Evolutionary conservation across 1,139 yeast species (phyloP).

Genomic region (Yamadazyma pseudoaaseri): DNA sequence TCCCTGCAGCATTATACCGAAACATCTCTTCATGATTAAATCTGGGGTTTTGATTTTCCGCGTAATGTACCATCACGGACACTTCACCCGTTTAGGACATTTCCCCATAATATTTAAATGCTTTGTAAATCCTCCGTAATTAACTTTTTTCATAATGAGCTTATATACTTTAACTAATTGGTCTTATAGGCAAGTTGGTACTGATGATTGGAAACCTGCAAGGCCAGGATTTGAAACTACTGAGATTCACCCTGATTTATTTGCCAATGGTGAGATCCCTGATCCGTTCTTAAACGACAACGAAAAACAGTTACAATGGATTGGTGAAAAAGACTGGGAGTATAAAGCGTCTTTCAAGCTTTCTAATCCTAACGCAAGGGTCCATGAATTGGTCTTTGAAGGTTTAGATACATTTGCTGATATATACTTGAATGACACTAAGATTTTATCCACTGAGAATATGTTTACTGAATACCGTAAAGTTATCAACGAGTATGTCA

Average conservation of each 20-base stretch:
- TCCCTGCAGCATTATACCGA: too few relatives aligned
- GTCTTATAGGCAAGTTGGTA: slow-evolving; percentile 11
- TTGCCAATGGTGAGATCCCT: slow-evolving; percentile 33
- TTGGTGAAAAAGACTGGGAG: slow-evolving; percentile 44
- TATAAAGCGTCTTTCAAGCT: slow-evolving; percentile 23
- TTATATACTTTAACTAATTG: slow-evolving; percentile 9
- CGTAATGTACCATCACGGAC: neutral
- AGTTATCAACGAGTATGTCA: slow-evolving; percentile 12
- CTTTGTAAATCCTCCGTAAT: neutral
- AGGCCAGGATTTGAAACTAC: slow-evolving; percentile 11
- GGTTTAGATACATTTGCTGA: slow-evolving; percentile 47
- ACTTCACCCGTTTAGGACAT: neutral
- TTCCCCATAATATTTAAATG: neutral
- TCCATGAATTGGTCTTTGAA: slow-evolving; percentile 32
- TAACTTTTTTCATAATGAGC: neutral
- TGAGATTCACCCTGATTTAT: slow-evolving; percentile 39
- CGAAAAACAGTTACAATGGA: slow-evolving; percentile 46
- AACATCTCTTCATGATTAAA: too few relatives aligned
- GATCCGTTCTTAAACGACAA: slow-evolving; percentile 44
- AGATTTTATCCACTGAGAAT: slow-evolving; percentile 32
- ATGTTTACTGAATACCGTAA: slow-evolving; percentile 33
- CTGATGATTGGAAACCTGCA: slow-evolving; percentile 11
- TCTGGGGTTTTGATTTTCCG: too few relatives aligned
- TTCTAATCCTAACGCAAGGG: slow-evolving; percentile 6
- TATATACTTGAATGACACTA: slow-evolving; percentile 31